Conservation (phyloP, 2,329 filamentous ascomycete genomes). For the Ophiostoma ips region DNA sequence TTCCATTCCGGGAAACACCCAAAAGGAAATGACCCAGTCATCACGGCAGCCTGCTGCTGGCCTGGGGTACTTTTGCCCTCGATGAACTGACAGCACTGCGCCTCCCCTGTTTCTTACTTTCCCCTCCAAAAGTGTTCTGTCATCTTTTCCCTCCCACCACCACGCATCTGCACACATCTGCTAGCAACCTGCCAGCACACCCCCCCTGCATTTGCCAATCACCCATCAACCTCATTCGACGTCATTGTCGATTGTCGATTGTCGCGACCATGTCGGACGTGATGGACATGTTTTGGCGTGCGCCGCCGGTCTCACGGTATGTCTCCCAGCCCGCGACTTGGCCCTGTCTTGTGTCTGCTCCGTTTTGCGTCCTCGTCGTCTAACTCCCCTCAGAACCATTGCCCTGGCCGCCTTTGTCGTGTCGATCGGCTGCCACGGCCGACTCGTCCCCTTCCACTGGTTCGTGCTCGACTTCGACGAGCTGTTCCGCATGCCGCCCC, state of each 20-base stretch:
- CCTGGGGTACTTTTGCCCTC: constrained; percentile 10
- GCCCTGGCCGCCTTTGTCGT: constrained; percentile 48
- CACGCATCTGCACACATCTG: no score
- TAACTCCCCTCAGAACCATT: constrained; percentile 42
- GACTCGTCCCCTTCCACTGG: constrained; percentile 35
- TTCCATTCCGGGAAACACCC: neutral
- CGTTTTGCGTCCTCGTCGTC: neutral
- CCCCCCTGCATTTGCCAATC: no score
- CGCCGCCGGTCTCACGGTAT: constrained; percentile 29
- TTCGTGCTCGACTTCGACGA: constrained; percentile 39
- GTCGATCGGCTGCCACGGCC: constrained; percentile 46
- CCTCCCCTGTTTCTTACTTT: neutral
- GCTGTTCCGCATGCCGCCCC: constrained; percentile 40
- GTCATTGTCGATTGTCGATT: no score
- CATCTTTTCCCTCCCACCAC: neutral
- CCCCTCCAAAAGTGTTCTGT: neutral
- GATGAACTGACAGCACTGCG: constrained; percentile 9
- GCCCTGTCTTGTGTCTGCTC: neutral
- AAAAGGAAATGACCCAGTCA: constrained; percentile 13
- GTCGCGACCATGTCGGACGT: constrained; percentile 25
- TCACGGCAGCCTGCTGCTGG: constrained; percentile 14
- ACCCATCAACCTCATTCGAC: no score
- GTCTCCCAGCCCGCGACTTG: neutral
- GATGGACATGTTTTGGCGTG: constrained; percentile 15
- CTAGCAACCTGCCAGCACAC: no score